Percentiles rank a stretch among this genome's conserved stretches.
These are phyloP conservation scores for Schizochytrium sp. DNA, from an alignment of 108 stramenopile genomes.

Conservation along the genomic window DNA sequence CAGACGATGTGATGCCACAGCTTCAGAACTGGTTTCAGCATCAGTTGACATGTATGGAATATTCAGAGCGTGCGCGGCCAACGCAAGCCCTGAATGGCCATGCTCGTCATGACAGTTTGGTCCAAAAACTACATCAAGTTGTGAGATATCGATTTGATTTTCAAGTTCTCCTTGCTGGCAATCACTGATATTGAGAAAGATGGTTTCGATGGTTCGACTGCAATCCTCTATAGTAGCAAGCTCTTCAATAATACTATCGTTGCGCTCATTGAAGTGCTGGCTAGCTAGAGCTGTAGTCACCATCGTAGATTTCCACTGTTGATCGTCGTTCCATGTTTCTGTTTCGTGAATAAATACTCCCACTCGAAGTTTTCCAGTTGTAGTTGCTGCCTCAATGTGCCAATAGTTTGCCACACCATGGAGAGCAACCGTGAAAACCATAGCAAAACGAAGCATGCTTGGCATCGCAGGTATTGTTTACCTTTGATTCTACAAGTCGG, in stretches of 20 bases:
- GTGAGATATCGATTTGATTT: not conserved
- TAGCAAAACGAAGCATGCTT: too few relatives aligned
- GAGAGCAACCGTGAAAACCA: too few relatives aligned
- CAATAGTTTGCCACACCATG: too few relatives aligned
- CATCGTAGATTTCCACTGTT: not conserved
- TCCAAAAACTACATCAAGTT: not conserved
- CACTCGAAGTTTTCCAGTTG: not conserved
- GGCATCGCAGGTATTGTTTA: too few relatives aligned
- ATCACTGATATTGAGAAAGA: not conserved
- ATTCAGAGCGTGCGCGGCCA: not conserved
- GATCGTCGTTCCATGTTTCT: not conserved
- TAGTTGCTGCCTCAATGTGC: not conserved
- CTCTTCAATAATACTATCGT: constrained; percentile 4
- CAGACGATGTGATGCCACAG: not conserved
- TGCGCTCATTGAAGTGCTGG: constrained; percentile 23
- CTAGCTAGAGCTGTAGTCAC: not conserved
- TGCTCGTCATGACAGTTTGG: not conserved
- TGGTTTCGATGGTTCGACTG: not conserved
- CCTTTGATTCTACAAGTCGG: too few relatives aligned
- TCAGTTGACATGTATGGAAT: not conserved
- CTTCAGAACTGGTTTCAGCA: not conserved
- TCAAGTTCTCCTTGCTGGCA: not conserved
- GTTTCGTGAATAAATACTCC: not conserved
- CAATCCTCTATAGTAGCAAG: not conserved
- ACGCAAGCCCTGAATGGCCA: not conserved